Evolutionary conservation across 176 grass and related monocot species (phyloP).

Genomic region (Carex littledalei): DNA sequence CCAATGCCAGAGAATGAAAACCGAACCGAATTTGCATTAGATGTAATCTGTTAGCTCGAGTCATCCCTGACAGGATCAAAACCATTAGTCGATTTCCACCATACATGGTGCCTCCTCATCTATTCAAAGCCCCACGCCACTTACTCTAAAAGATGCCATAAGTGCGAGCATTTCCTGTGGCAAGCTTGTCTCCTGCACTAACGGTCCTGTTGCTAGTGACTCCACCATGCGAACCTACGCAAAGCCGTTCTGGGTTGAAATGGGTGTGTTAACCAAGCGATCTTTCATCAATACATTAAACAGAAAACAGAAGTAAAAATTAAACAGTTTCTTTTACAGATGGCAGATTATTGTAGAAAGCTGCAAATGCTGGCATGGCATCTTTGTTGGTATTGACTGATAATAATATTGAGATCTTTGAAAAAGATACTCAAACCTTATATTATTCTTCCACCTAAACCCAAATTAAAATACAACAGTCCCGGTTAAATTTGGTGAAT

Average conservation of each 20-base stretch:
- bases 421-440: too few species aligned
- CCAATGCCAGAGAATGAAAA: conserved; percentile 72
- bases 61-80: conserved; percentile 44
- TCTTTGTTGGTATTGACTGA: too few species aligned
- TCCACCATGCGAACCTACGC: conserved; percentile 56
- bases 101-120: conserved; percentile 32
- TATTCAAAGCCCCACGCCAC: not conserved
- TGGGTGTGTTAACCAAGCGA: conserved; percentile 57
- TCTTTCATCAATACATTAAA: conserved; percentile 53
- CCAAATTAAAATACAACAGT: too few species aligned
- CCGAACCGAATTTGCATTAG: conserved; percentile 82
- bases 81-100: conserved; percentile 64
- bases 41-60: conserved; percentile 68
- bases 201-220: conserved; percentile 24
- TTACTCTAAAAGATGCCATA: conserved; percentile 78
- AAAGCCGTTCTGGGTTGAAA: conserved; percentile 89
- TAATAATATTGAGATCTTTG: too few species aligned
- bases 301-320: too few species aligned
- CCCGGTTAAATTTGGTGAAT: too few species aligned
- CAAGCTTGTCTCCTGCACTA: conserved; percentile 60
- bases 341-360: too few species aligned
- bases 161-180: conserved; percentile 69
- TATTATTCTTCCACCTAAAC: too few species aligned
- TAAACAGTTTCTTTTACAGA: too few species aligned
- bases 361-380: too few species aligned